Percentiles rank a stretch among this genome's conserved stretches.
These are phyloP conservation scores for Ustilago sp. DNA, from an alignment of 1,284 basidiomycete genomes.

Conservation along the genomic window DNA sequence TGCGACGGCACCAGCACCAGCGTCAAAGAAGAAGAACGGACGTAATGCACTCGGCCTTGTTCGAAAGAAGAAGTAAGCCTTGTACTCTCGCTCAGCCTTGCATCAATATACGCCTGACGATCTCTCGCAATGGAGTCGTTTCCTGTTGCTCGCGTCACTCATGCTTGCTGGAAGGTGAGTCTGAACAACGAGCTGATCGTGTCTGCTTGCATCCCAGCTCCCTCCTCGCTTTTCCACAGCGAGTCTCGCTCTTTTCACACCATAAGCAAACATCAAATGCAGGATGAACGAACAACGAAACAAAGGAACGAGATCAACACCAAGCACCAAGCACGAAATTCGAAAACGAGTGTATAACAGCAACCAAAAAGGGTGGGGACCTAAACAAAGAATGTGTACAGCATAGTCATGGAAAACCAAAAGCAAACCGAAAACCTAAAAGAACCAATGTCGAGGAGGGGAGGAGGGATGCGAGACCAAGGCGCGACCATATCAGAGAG, in stretches of 20 bases:
- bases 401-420: no score
- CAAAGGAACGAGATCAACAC: neutral
- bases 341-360: neutral
- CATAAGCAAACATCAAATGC: no score
- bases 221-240: no score
- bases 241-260: no score
- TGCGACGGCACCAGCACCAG: slow-evolving; percentile 8
- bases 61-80: slow-evolving; percentile 54
- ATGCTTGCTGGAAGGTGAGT: no score
- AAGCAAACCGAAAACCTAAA: neutral
- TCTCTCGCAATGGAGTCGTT: no score
- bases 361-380: neutral
- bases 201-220: no score
- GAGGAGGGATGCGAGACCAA: neutral
- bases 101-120: neutral
- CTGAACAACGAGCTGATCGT: no score
- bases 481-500: no score
- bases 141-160: no score
- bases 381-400: neutral
- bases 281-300: neutral
- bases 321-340: neutral
- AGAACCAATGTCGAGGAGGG: neutral
- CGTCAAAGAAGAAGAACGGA: slow-evolving; percentile 51
- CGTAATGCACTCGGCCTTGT: slow-evolving; percentile 66
- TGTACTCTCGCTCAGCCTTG: neutral